Evolutionary conservation across 2,329 filamentous ascomycete genomes (phyloP).

Genomic region (Botryotinia globosa): DNA sequence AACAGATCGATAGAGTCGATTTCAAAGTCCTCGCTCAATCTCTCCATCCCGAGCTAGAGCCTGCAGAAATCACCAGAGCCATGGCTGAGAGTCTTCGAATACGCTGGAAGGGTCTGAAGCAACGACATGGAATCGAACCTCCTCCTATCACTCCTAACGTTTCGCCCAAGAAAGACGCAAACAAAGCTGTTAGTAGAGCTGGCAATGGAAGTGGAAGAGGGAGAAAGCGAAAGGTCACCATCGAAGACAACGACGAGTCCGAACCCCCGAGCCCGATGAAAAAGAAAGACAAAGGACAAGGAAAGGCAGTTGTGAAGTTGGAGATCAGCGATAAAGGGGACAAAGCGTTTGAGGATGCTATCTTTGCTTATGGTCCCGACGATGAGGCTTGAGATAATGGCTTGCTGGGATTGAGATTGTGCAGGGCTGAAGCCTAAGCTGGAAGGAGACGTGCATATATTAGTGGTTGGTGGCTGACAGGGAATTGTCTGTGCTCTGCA

Average conservation of each 20-base stretch:
- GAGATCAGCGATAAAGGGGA: neutral
- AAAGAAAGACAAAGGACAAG: conserved; percentile 1
- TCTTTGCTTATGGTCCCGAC: neutral
- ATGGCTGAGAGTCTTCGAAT: neutral
- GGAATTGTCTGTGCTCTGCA: conserved; percentile 3
- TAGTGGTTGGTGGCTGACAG: neutral
- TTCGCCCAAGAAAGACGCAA: neutral
- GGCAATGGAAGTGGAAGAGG: neutral
- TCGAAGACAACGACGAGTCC: neutral
- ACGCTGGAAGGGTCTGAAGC: neutral
- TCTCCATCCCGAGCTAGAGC: neutral
- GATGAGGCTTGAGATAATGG: neutral
- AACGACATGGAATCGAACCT: neutral
- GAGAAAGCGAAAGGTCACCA: conserved; percentile 3
- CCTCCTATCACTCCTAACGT: neutral
- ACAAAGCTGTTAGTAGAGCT: neutral
- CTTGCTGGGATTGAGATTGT: neutral
- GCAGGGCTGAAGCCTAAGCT: conserved; percentile 2
- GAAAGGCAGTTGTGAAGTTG: neutral
- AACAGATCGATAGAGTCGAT: neutral
- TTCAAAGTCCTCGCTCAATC: neutral
- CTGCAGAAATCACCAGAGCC: neutral
- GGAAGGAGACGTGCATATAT: neutral
- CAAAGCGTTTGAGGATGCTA: conserved; percentile 5
- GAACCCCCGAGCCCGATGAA: neutral